These are phyloP conservation scores for Arthrobotrys iridis DNA, from an alignment of 2,329 filamentous ascomycete genomes.

Conservation along the genomic window DNA sequence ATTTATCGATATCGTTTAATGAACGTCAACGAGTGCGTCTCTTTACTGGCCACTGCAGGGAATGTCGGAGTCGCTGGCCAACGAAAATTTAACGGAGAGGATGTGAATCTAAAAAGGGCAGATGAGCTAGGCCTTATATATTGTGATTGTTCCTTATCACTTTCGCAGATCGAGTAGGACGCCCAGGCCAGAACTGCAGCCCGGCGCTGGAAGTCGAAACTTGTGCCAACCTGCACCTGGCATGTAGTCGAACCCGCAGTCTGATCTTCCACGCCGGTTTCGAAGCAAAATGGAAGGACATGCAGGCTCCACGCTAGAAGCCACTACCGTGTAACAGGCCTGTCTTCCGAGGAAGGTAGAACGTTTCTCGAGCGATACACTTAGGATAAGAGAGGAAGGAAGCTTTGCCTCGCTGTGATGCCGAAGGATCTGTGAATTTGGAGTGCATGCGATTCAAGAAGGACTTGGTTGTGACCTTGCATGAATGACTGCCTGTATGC, in stretches of 20 bases:
- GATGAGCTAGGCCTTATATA: slow-evolving; percentile 26
- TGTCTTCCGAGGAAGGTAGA: slow-evolving; percentile 36
- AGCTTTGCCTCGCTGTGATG: slow-evolving; percentile 18
- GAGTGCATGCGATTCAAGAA: slow-evolving; percentile 13
- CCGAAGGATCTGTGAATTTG: slow-evolving; percentile 10
- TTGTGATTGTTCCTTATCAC: background rate
- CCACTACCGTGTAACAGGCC: slow-evolving; percentile 7
- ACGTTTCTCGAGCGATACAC: slow-evolving; percentile 4
- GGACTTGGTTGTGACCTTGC: slow-evolving; percentile 13
- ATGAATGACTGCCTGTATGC: slow-evolving; percentile 42
- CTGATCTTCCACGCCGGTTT: slow-evolving; percentile 22
- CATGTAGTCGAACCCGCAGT: slow-evolving; percentile 26
- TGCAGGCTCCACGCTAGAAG: slow-evolving; percentile 13
- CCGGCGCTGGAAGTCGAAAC: slow-evolving; percentile 10
- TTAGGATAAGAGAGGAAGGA: slow-evolving; percentile 41
- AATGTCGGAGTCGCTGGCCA: slow-evolving; percentile 25
- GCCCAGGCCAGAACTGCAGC: background rate
- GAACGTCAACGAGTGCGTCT: slow-evolving; percentile 10
- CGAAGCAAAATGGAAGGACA: slow-evolving; percentile 27
- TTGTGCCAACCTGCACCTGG: slow-evolving; percentile 1
- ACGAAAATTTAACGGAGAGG: slow-evolving; percentile 7
- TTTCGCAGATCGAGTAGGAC: slow-evolving; percentile 9
- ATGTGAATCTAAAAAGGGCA: background rate
- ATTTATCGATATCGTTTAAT: background rate
- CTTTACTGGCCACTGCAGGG: slow-evolving; percentile 15